Base-by-base conservation (phyloP, 306 rosid genomes). In the Fragaria nilgerrensis region DNA sequence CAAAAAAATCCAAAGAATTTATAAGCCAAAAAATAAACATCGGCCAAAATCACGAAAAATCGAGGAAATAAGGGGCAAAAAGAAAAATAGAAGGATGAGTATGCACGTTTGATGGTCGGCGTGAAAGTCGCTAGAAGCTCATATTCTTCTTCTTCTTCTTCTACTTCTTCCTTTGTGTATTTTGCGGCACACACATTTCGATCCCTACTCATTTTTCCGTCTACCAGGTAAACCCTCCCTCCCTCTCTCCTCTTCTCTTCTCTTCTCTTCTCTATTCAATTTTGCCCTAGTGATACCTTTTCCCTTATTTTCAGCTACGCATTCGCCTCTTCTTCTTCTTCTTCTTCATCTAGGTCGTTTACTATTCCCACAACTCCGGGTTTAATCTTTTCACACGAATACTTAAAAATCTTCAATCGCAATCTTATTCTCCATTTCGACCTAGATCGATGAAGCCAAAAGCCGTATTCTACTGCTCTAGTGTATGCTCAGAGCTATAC, bases 81-180 rank as follows among this genome's bases (percentile, higher is more conserved):
- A 12, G 43, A 68, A n/a, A 0, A 22, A 63, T 7, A 50, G 27
- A 48, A 36, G 58, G 78, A 58, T 19, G 76, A 49, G 43, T 59
- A n/a, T 73, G 53, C 82, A 74, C 73, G 32, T 78, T 58, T 14
- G 79, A 68, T 27, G 85, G 82, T 82, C 43, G 76, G 58, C 74
- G 69, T 32, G 65, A 72, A 23, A 73, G 69, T 29, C 75, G 76
- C 70, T 74, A 48, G 66, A 75, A 76, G 48, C 73, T 70, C 79
- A 20, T 70, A 36, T 9, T 73, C 76, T 61, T 48, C 50, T 45
- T 20, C 50, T 25, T 20, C 68, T 32, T 44, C 65, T 32, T 81
- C 68, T 32, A 34, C 65, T 32, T 81, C 59, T 44, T 14, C 61
- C 17, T 69, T 32, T 22, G 70, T 70, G 50, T 70, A 9, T 45